These are phyloP conservation scores for Torulaspora microellipsoides DNA, from an alignment of 805 yeast genomes.

Conservation along the genomic window DNA sequence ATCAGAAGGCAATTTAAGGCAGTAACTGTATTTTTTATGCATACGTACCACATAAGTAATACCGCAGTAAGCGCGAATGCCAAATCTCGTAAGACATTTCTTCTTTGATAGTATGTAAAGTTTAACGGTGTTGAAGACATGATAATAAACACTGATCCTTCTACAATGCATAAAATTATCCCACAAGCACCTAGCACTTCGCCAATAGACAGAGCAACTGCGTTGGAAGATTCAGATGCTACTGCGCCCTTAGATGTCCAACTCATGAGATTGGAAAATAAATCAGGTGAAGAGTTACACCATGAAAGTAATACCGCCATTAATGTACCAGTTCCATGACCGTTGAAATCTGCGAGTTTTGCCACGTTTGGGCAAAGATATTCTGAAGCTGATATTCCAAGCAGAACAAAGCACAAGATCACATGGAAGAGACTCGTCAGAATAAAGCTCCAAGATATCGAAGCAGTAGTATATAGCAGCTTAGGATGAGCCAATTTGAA, in stretches of 20 bases:
- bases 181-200: conserved; percentile 38
- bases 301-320: conserved; percentile 34
- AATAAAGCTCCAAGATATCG: conserved; percentile 20
- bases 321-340: conserved; percentile 21
- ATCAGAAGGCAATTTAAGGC: conserved; percentile 26
- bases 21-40: conserved; percentile 23
- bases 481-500: conserved; percentile 28
- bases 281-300: conserved; percentile 38
- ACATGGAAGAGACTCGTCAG: conserved; percentile 27
- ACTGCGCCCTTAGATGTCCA: conserved; percentile 24
- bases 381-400: conserved; percentile 36
- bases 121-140: conserved; percentile 22
- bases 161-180: conserved; percentile 34
- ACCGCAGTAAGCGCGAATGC: conserved; percentile 25
- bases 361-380: conserved; percentile 36
- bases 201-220: conserved; percentile 33
- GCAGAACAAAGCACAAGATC: conserved; percentile 26
- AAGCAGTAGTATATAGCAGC: conserved; percentile 21
- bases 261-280: conserved; percentile 35
- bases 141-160: conserved; percentile 31
- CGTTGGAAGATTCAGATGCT: conserved; percentile 14
- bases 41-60: conserved; percentile 23
- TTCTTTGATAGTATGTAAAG: conserved; percentile 17
- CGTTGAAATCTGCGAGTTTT: conserved; percentile 24
- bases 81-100: conserved; percentile 26